Conservation (phyloP, 805 yeast species). For the Metschnikowia dekortorum region DNA sequence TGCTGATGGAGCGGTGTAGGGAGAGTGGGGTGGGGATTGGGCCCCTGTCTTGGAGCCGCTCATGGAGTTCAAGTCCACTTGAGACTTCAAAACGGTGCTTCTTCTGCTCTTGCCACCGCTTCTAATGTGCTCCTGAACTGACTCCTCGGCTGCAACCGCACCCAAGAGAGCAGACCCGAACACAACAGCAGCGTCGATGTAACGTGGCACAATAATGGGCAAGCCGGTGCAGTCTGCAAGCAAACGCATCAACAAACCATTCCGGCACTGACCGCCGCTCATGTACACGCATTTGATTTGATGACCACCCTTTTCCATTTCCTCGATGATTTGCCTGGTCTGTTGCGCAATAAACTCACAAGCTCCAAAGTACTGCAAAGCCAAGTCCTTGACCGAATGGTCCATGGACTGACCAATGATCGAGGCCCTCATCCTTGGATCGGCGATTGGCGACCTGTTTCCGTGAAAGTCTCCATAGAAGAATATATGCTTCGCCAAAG, state of each 20-base stretch:
- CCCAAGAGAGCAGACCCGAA: slow-evolving; percentile 94
- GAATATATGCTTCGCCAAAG: slow-evolving; percentile 78
- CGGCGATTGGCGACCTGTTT: slow-evolving; percentile 96
- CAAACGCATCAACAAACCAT: slow-evolving; percentile 80
- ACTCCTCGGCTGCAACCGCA: slow-evolving; percentile 82
- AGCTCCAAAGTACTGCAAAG: slow-evolving; percentile 83
- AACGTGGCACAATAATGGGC: slow-evolving; percentile 89
- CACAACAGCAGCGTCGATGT: slow-evolving; percentile 95
- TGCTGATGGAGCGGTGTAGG: slow-evolving; percentile 79
- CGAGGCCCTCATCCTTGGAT: slow-evolving; percentile 86
- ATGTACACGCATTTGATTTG: slow-evolving; percentile 69
- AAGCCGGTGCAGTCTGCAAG: slow-evolving; percentile 90
- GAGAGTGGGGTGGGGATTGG: slow-evolving; percentile 45
- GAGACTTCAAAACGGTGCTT: slow-evolving; percentile 30
- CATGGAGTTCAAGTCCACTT: slow-evolving; percentile 24
- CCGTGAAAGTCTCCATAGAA: slow-evolving; percentile 97
- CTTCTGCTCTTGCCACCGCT: slow-evolving; percentile 34
- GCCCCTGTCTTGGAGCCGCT: slow-evolving; percentile 4
- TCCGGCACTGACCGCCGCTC: slow-evolving; percentile 97
- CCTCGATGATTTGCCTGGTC: slow-evolving; percentile 89
- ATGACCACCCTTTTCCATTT: slow-evolving; percentile 80
- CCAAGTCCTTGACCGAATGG: slow-evolving; percentile 74
- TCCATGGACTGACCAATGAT: slow-evolving; percentile 94
- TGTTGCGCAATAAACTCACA: slow-evolving; percentile 98
- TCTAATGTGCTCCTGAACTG: slow-evolving; percentile 36